phyloP scores from a whole-genome alignment of 176 grass and related monocot genomes.

The Carex kokanica region DNA sequence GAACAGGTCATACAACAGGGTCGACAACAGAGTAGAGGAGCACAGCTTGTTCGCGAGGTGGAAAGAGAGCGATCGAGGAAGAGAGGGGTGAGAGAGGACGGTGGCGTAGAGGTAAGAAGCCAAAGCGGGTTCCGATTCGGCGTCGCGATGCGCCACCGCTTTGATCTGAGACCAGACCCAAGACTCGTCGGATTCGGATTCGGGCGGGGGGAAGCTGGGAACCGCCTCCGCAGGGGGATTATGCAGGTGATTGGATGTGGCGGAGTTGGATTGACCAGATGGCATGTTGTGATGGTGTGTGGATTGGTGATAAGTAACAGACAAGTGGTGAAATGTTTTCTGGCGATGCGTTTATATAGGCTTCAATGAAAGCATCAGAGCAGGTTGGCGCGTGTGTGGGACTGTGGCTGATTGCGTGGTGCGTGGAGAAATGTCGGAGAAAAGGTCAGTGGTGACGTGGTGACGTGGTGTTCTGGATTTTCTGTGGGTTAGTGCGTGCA shows the following conservation, averaged over 20 bases:
- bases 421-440: not conserved
- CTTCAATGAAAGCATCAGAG: not conserved
- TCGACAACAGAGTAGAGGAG: slow-evolving; percentile 85
- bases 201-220: slow-evolving; percentile 61
- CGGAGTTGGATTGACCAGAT: slow-evolving; percentile 39
- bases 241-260: slow-evolving; percentile 10
- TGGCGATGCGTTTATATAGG: not conserved
- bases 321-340: not conserved
- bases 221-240: slow-evolving; percentile 28
- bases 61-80: slow-evolving; percentile 67
- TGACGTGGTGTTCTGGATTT: too few relatives aligned
- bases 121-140: slow-evolving; percentile 80
- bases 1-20: slow-evolving; percentile 89
- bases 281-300: slow-evolving; percentile 25
- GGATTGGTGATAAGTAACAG: slow-evolving; percentile 14
- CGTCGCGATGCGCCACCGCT: slow-evolving; percentile 72
- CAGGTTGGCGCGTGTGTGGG: not conserved
- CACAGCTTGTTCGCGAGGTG: slow-evolving; percentile 98
- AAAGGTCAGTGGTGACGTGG: not conserved
- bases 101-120: slow-evolving; percentile 88
- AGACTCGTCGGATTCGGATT: slow-evolving; percentile 60
- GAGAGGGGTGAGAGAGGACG: slow-evolving; percentile 76
- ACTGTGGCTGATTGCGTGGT: not conserved
- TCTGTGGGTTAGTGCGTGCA: too few relatives aligned
- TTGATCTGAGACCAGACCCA: slow-evolving; percentile 95